These are phyloP conservation scores for Kluyveromyces aestuarii DNA, from an alignment of 805 yeast species.

Conservation along the genomic window DNA sequence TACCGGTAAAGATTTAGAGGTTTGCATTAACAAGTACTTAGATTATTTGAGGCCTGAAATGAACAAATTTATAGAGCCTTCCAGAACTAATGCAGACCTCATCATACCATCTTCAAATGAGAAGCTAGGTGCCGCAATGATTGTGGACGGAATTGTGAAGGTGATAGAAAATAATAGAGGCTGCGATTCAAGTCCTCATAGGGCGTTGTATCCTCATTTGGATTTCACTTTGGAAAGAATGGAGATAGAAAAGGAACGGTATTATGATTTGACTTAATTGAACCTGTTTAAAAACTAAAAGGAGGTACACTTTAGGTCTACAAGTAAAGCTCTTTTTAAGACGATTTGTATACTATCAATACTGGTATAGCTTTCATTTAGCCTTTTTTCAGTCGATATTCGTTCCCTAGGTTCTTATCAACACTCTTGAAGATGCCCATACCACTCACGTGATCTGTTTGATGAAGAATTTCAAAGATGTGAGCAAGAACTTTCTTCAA, in stretches of 20 bases:
- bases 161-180: conserved; percentile 18
- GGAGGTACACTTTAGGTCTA: background rate
- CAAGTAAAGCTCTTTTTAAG: too few species aligned
- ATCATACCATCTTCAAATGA: conserved; percentile 26
- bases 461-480: background rate
- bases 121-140: conserved; percentile 19
- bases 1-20: conserved; percentile 12
- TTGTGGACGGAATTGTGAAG: conserved; percentile 26
- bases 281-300: background rate
- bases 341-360: background rate
- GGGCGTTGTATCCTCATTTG: conserved; percentile 14
- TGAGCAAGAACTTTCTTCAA: background rate
- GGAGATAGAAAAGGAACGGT: conserved; percentile 25
- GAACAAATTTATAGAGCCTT: conserved; percentile 24
- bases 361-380: too few species aligned
- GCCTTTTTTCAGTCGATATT: too few species aligned
- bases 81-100: conserved; percentile 23
- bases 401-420: too few species aligned
- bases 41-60: conserved; percentile 24
- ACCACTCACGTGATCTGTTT: background rate
- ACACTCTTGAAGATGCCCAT: too few species aligned
- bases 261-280: conserved; percentile 18
- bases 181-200: conserved; percentile 1
- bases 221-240: conserved; percentile 24
- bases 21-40: conserved; percentile 20